Base-by-base conservation (phyloP, 108 stramenopile genomes). In the Phaeodactylum tricornutum region DNA sequence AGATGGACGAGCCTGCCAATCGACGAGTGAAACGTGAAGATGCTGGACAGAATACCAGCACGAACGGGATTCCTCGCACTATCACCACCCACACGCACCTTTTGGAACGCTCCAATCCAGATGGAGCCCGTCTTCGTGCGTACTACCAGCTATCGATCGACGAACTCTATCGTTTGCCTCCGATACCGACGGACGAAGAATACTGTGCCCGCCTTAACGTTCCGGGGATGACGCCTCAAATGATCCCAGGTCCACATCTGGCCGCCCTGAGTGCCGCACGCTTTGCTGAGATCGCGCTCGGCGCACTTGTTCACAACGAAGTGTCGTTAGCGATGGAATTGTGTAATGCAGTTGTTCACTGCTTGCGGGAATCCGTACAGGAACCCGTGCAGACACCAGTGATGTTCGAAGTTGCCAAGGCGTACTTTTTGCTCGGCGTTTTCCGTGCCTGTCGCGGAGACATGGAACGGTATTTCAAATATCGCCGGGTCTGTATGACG, bases 401-500 rank as follows among this genome's bases (percentile, higher is more conserved):
- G 39, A 67, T 81, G 57, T 81, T 73, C 30, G 78, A 78, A 27
- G 71, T 90, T 1, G 71, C 87, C 6, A 54, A 78, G n/a, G 80
- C 87, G 8, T 90, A 90, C 67, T 79, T 91, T 47, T 59, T 91
- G 43, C 56, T 81, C 24, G 84, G 81, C 29, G 74, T 84, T 39
- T 84, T 91, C 43, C 77, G 84, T 1, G 74, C 77, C 37, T 84
- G 69, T 46, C 70, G 84, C 1, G 88, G 89, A 11, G 89, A 91
- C 51, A 81, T 86, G 77, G 57, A 64, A 15, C 59, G 84, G 22
- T 91, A 91, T 59, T 84, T 91, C 67, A 91, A 91, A 52, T 91
- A 91, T 50, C 69, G 89, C 36, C 62, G 81, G 21, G 89, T 86
- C n/a, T 86, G 82, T 36, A 60, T 91, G 73, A 69, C 65, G 3